Evolutionary conservation across 2,329 filamentous ascomycete species (phyloP).

Genomic region (Xylariaceae sp.): DNA sequence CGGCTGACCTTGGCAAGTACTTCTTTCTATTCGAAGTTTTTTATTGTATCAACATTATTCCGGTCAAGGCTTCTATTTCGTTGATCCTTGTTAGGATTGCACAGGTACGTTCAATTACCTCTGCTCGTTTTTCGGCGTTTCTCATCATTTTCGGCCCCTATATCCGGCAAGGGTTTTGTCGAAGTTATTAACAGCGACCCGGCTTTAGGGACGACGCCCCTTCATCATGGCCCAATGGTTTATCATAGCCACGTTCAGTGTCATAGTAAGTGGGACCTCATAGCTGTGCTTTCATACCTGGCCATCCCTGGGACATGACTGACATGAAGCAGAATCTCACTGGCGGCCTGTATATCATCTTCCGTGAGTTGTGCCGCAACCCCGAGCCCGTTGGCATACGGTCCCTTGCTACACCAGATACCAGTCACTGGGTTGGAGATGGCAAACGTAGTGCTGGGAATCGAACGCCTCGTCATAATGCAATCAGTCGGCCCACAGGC

Average conservation of each 20-base stretch:
- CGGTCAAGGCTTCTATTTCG: slow-evolving; percentile 11
- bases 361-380: slow-evolving; percentile 8
- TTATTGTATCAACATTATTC: slow-evolving; percentile 13
- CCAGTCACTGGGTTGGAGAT: too few relatives aligned
- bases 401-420: too few relatives aligned
- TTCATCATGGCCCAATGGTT: slow-evolving; percentile 7
- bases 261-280: slow-evolving; percentile 4
- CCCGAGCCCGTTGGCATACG: too few relatives aligned
- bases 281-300: too few relatives aligned
- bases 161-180: too few relatives aligned
- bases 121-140: too few relatives aligned
- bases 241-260: slow-evolving; percentile 11
- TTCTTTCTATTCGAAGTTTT: slow-evolving; percentile 16
- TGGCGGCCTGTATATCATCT: slow-evolving; percentile 14
- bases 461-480: too few relatives aligned
- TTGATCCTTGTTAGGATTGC: slow-evolving; percentile 12
- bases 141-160: too few relatives aligned
- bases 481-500: too few relatives aligned
- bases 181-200: too few relatives aligned
- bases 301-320: too few relatives aligned
- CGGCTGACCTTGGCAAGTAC: slow-evolving; percentile 5
- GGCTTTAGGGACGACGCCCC: slow-evolving; percentile 4
- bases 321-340: slow-evolving; percentile 6
- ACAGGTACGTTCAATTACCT: slow-evolving; percentile 3
- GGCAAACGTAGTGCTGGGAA: too few relatives aligned